Evolutionary conservation across 208 protist genomes (phyloP).

Genomic region (Herpetomonas tarakana): DNA sequence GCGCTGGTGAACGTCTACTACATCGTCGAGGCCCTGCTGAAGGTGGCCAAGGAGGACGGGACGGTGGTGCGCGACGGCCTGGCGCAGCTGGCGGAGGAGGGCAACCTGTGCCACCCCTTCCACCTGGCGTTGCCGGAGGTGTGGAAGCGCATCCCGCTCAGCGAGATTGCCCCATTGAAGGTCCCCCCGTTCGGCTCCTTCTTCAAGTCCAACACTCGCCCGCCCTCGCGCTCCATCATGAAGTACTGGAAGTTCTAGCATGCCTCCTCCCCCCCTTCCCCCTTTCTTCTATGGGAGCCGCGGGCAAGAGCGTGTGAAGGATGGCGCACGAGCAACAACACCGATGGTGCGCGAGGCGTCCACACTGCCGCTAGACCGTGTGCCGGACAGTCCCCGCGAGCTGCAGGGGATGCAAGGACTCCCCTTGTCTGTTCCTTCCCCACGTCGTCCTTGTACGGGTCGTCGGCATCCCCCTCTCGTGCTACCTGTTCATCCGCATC

Average conservation of each 20-base stretch:
- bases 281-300: conserved; percentile 9
- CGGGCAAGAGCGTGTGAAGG: no score
- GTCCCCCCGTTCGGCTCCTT: conserved; percentile 76
- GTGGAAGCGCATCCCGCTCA: conserved; percentile 69
- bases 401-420: no score
- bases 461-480: no score
- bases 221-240: conserved; percentile 64
- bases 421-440: no score
- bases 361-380: no score
- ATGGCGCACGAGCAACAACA: not conserved
- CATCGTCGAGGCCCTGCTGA: conserved; percentile 70
- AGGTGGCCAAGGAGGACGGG: conserved; percentile 28
- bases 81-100: conserved; percentile 41
- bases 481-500: no score
- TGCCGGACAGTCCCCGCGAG: no score
- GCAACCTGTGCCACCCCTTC: conserved; percentile 60
- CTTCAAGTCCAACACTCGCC: conserved; percentile 48
- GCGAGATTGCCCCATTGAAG: conserved; percentile 74
- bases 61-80: conserved; percentile 50
- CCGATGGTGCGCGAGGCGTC: no score
- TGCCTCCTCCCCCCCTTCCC: conserved; percentile 5
- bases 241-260: conserved; percentile 80
- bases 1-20: conserved; percentile 90
- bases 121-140: conserved; percentile 51
- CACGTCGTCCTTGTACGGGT: no score